These are phyloP conservation scores for Colletotrichum scovillei DNA, from an alignment of 2,329 filamentous ascomycete genomes.

Conservation along the genomic window DNA sequence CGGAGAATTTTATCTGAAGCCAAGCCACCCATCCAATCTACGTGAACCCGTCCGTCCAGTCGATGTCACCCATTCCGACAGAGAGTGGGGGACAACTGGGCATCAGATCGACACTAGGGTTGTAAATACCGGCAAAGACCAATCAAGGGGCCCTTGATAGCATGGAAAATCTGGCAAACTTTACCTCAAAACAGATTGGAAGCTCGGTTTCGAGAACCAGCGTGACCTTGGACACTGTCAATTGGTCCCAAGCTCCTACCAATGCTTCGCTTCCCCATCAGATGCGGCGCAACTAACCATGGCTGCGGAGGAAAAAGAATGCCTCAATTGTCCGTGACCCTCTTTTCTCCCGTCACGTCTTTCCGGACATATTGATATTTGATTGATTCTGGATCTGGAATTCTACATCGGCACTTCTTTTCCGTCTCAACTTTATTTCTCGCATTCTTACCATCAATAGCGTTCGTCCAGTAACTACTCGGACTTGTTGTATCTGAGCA, in stretches of 20 bases:
- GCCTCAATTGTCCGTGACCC: no score
- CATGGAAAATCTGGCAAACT: not conserved
- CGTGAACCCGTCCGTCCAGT: conserved; percentile 6
- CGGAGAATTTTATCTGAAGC: conserved; percentile 26
- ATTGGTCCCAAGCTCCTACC: not conserved
- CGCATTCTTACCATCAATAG: no score
- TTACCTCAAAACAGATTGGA: conserved; percentile 16
- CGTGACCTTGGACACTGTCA: not conserved
- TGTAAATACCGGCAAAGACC: conserved; percentile 6
- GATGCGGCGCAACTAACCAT: not conserved
- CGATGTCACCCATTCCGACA: not conserved
- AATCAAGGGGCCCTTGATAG: not conserved
- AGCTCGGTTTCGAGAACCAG: conserved; percentile 16
- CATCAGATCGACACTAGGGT: conserved; percentile 22
- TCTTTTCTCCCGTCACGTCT: no score
- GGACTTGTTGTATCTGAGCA: no score
- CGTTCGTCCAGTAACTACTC: no score
- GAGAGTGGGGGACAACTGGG: not conserved
- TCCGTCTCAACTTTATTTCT: no score
- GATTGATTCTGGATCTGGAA: no score
- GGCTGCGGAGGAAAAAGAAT: no score
- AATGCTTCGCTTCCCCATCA: conserved; percentile 4
- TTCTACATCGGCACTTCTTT: no score
- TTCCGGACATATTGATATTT: no score
- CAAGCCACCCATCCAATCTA: conserved; percentile 24